These are phyloP conservation scores for Coccomyxa sp. DNA, from an alignment of 139 green algal species.

Conservation along the genomic window DNA sequence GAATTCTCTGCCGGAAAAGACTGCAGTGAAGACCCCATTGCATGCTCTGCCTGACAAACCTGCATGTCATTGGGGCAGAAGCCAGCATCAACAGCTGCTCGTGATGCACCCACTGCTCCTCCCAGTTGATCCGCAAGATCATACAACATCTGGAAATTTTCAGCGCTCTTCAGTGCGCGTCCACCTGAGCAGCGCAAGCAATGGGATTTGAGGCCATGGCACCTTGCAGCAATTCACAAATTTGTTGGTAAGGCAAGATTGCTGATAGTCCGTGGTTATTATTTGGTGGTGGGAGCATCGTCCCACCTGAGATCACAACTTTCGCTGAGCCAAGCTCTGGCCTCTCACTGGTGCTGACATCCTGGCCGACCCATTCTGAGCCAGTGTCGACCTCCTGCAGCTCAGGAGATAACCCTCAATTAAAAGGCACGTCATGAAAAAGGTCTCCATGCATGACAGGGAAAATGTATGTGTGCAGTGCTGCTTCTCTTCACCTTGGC, in stretches of 20 bases:
- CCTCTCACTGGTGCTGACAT: constrained; percentile 47
- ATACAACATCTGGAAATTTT: constrained; percentile 83
- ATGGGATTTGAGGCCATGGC: not conserved
- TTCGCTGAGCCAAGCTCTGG: constrained; percentile 72
- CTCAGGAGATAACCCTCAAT: not conserved
- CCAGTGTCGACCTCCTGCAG: not conserved
- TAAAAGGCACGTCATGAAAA: no score
- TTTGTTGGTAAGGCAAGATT: not conserved
- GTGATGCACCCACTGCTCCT: constrained; percentile 79
- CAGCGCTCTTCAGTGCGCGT: constrained; percentile 77
- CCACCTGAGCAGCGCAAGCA: constrained; percentile 42
- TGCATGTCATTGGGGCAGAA: constrained; percentile 86
- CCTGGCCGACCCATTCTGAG: constrained; percentile 53
- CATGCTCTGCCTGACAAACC: constrained; percentile 24
- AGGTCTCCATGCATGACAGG: not conserved
- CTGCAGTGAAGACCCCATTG: no score
- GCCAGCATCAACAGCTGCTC: constrained; percentile 89
- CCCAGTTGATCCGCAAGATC: constrained; percentile 79
- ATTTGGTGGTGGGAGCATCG: not conserved
- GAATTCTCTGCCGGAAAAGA: no score
- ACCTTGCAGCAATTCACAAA: not conserved
- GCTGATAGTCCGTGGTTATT: not conserved
- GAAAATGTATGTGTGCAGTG: not conserved
- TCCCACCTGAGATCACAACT: constrained; percentile 55
- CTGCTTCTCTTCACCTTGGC: constrained; percentile 10